Conservation (phyloP, 2,329 filamentous ascomycete genomes). For the Aureobasidium sp. region DNA sequence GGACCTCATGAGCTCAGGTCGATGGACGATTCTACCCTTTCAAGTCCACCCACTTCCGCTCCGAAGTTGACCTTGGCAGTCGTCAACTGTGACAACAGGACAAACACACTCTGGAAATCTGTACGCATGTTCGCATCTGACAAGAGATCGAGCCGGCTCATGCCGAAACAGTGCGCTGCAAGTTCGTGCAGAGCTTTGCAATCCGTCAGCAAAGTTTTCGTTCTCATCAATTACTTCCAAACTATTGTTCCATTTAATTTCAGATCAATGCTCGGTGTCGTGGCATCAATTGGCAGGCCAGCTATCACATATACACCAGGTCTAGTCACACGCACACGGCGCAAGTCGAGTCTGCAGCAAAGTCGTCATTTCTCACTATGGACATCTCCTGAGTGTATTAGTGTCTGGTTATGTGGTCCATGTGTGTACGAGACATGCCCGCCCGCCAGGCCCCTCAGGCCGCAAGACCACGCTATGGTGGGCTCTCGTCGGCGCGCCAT, state of each 20-base stretch:
- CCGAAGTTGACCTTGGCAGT: not conserved
- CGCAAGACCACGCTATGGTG: not conserved
- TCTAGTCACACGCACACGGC: not conserved
- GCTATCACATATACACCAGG: not conserved
- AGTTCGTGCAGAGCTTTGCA: not conserved
- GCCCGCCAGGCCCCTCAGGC: not conserved
- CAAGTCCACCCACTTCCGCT: not conserved
- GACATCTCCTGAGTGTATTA: not conserved
- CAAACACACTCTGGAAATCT: not conserved
- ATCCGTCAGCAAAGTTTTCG: no score
- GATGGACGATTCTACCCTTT: not conserved
- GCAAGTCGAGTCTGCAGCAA: not conserved
- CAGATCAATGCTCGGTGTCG: not conserved
- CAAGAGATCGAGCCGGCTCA: not conserved
- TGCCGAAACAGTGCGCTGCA: not conserved
- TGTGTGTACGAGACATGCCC: not conserved
- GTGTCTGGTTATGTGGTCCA: not conserved
- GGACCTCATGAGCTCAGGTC: not conserved
- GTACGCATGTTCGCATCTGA: no score
- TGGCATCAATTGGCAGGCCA: not conserved
- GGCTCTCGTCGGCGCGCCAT: not conserved
- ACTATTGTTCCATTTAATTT: not conserved
- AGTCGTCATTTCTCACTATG: not conserved
- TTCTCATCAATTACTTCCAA: not conserved
- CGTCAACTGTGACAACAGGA: not conserved